Conservation (phyloP, 164 flowering plant species). For the Aristolochia contorta region DNA sequence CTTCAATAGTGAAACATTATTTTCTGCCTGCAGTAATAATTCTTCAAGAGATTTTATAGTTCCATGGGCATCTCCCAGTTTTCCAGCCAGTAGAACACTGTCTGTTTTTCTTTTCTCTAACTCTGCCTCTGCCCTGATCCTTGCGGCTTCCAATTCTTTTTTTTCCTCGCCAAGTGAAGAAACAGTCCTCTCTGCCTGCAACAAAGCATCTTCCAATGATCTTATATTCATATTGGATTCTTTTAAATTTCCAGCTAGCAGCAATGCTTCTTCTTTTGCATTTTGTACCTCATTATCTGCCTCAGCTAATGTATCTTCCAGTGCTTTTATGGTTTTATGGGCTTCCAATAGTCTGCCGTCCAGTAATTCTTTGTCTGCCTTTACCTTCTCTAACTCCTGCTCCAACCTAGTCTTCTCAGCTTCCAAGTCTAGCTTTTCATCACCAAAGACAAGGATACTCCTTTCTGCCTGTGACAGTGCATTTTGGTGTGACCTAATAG, state of each 20-base stretch:
- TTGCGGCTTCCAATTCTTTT: slow-evolving; percentile 32
- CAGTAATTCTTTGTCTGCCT: slow-evolving; percentile 34
- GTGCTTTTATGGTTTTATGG: slow-evolving; percentile 26
- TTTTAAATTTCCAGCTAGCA: slow-evolving; percentile 29
- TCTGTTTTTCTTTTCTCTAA: slow-evolving; percentile 44
- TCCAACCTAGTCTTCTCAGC: slow-evolving; percentile 26
- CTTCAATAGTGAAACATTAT: slow-evolving; percentile 25
- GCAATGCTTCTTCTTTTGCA: slow-evolving; percentile 27
- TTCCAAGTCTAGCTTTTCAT: slow-evolving; percentile 51
- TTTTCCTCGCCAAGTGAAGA: slow-evolving; percentile 44
- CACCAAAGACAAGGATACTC: slow-evolving; percentile 30
- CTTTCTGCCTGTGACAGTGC: slow-evolving; percentile 37
- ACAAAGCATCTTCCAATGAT: slow-evolving; percentile 48
- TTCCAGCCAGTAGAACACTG: slow-evolving; percentile 23
- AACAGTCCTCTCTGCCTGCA: slow-evolving; percentile 27
- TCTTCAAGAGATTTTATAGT: slow-evolving; percentile 45
- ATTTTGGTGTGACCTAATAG: slow-evolving; percentile 44
- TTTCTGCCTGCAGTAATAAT: slow-evolving; percentile 37
- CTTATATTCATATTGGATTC: slow-evolving; percentile 35
- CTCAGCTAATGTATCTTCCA: slow-evolving; percentile 48
- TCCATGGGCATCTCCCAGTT: slow-evolving; percentile 40
- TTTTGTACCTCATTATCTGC: slow-evolving; percentile 31
- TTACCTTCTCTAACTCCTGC: slow-evolving; percentile 41
- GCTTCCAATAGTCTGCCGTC: slow-evolving; percentile 41
- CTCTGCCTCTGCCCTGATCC: slow-evolving; percentile 35